These are phyloP conservation scores for Echium plantagineum DNA, from an alignment of 257 asterid genomes.

Conservation along the genomic window DNA sequence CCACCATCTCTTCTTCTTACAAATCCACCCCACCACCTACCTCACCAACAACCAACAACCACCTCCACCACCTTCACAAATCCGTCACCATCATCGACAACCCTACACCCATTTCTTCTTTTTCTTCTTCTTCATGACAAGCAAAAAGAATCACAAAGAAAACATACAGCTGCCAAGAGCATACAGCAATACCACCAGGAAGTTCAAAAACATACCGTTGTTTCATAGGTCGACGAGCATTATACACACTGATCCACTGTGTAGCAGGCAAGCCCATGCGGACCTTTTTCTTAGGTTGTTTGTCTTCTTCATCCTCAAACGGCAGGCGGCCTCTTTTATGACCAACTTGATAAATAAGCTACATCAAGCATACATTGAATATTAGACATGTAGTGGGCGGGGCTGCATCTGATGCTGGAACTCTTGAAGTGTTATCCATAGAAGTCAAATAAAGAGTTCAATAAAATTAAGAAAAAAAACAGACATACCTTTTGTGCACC, in stretches of 20 bases:
- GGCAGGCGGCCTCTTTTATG: background rate
- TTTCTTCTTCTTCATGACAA: too few relatives aligned
- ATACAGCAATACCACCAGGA: background rate
- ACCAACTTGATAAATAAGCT: constrained; percentile 4
- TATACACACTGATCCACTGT: constrained; percentile 5
- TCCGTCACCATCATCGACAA: too few relatives aligned
- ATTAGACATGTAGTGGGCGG: background rate
- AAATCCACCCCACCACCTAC: too few relatives aligned
- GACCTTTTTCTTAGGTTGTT: background rate
- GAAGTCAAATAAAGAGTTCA: background rate
- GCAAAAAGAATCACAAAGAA: background rate
- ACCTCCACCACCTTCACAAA: too few relatives aligned
- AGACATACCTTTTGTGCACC: constrained; percentile 3
- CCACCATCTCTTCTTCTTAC: too few relatives aligned
- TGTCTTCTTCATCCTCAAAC: background rate
- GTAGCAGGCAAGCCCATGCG: constrained; percentile 8
- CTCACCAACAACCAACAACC: too few relatives aligned
- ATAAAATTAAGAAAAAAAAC: background rate
- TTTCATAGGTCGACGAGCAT: constrained; percentile 5
- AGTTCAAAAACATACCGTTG: background rate
- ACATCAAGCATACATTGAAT: background rate
- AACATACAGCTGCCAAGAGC: background rate
- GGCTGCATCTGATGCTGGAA: background rate
- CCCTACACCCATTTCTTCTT: too few relatives aligned
- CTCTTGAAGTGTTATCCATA: too few relatives aligned